Base-by-base conservation (phyloP, 176 grass and related monocot genomes). In the Oryza longistaminata region DNA sequence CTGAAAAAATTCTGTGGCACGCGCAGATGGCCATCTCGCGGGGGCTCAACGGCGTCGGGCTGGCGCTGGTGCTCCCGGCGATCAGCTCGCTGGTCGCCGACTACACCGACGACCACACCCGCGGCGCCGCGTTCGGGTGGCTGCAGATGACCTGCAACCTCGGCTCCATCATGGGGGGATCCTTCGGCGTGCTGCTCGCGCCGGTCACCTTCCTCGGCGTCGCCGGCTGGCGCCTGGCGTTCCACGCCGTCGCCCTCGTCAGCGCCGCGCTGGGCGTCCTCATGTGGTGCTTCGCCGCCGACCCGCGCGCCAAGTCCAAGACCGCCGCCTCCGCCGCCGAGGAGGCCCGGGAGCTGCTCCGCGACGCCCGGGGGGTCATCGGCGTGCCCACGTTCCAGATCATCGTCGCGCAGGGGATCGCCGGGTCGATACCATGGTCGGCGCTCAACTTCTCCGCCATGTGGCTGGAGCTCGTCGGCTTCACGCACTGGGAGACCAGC, bases 401-500 rank as follows among this genome's bases (percentile, higher is more conserved):
- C 83, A 89, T 96, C 67, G 80, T 96, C 0, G 87, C 88, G 24
- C 94, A 96, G 84, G 94, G 88, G 21, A 71, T 93, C 71, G 86
- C 84, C 1, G 91, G 93, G 2, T 87, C 93, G 70, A 90, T 95
- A 58, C 78, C 91, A 11, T 90, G 91, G 88, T 87, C 86, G 45
- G 80, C 88, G 9, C 83, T 96, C 76, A 88, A 92, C 46, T 96
- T 96, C 81, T 71, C 89, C 42, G 86, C 91, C 3, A 93, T 96
- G 88, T 96, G 94, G 94, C 89, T 96, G 25, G 94, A 96, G 94
- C 88, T 93, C 73, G 78, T 88, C 58, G 94, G 94, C 21, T 96
- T 96, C 82, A 91, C 88, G 24, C 84, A 91, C 74, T 55, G 76
- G 69, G 26, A 87, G 68, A 96, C 94, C 61, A 90, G 88, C 68